A percentile compares a stretch with the other conserved stretches of the same genome.
Conservation (phyloP, 148 eudicot species). For the Rhododendron williamsianum region DNA sequence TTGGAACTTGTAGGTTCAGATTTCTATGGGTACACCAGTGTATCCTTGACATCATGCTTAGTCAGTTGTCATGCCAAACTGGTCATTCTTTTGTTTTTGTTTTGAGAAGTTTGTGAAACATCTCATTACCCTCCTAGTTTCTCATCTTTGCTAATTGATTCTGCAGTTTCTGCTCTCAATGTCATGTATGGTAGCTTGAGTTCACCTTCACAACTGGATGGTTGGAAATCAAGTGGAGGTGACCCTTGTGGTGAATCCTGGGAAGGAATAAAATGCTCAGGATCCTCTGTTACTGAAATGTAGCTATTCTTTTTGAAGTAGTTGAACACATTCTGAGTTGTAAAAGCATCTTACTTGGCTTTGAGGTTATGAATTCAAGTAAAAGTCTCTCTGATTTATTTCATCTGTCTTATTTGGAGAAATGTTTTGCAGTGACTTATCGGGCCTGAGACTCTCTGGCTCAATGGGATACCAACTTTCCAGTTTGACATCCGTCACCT, state of each 20-base stretch:
- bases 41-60: background rate
- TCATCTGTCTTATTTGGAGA: background rate
- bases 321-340: background rate
- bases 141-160: background rate
- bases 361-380: background rate
- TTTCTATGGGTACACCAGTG: slow-evolving; percentile 2
- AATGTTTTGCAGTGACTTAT: slow-evolving; percentile 34
- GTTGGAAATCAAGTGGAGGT: slow-evolving; percentile 62
- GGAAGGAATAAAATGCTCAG: slow-evolving; percentile 57
- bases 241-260: slow-evolving; percentile 70
- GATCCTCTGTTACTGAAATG: slow-evolving; percentile 57
- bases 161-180: slow-evolving; percentile 56
- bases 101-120: background rate
- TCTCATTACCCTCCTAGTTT: background rate
- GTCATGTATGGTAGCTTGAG: slow-evolving; percentile 49
- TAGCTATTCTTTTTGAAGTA: slow-evolving; percentile 14
- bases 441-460: slow-evolving; percentile 43
- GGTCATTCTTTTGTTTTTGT: background rate
- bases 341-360: background rate
- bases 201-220: slow-evolving; percentile 36
- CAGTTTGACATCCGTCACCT: slow-evolving; percentile 44
- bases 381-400: background rate
- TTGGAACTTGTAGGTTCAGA: background rate
- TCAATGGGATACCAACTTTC: slow-evolving; percentile 53
- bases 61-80: background rate